Percentiles rank a stretch among this genome's conserved stretches.
These are phyloP conservation scores for Xylaria venustula DNA, from an alignment of 495 filamentous ascomycete genomes.

Conservation along the genomic window DNA sequence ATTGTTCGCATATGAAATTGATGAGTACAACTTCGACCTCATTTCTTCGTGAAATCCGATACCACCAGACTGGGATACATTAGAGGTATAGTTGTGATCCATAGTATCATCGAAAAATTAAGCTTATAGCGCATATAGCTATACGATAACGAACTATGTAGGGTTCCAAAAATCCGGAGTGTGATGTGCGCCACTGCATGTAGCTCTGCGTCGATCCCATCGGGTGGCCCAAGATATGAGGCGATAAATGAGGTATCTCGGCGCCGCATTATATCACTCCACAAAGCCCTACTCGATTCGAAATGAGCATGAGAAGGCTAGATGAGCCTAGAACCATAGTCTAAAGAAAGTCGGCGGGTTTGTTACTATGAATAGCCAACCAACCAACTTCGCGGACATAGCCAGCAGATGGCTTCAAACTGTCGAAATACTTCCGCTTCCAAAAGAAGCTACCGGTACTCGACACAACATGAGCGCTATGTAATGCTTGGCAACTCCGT, in stretches of 20 bases:
- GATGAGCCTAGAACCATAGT: background rate
- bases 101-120: background rate
- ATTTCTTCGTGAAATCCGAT: too few relatives aligned
- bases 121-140: background rate
- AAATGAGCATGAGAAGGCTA: background rate
- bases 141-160: too few relatives aligned
- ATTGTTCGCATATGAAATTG: too few relatives aligned
- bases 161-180: too few relatives aligned
- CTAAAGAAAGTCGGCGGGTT: background rate
- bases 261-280: background rate
- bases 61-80: too few relatives aligned
- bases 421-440: background rate
- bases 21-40: too few relatives aligned
- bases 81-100: too few relatives aligned
- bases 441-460: background rate
- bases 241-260: background rate
- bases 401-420: background rate
- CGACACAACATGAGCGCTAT: background rate
- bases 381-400: background rate
- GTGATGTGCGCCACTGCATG: too few relatives aligned
- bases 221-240: background rate
- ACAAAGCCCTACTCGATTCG: background rate
- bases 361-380: constrained; percentile 11
- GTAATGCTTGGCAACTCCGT: background rate
- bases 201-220: background rate